These are phyloP conservation scores for Stentor coeruleus DNA, from an alignment of 73 alveolate species.

Conservation along the genomic window DNA sequence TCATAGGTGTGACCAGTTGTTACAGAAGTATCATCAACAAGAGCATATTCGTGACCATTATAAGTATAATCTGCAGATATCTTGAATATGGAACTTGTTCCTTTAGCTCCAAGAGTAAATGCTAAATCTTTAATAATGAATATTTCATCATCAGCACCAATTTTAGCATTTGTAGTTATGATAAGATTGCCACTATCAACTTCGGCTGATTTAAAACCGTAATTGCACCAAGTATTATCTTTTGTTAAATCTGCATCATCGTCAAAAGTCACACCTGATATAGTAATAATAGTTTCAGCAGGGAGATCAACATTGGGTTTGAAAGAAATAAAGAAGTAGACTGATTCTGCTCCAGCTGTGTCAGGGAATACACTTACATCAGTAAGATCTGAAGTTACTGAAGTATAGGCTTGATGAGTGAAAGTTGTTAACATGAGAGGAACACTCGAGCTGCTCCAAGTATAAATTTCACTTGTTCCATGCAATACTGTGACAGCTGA, in stretches of 20 bases:
- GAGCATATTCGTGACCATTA: too few species aligned
- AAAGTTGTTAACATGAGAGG: too few species aligned
- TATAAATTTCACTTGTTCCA: too few species aligned
- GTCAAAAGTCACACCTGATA: background rate
- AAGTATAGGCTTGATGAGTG: too few species aligned
- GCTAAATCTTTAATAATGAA: background rate
- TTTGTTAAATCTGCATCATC: background rate
- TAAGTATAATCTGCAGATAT: too few species aligned
- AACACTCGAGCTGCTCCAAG: too few species aligned
- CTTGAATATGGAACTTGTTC: too few species aligned
- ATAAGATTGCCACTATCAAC: background rate
- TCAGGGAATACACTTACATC: background rate
- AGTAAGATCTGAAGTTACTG: background rate
- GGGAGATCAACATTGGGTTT: background rate
- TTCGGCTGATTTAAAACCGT: background rate
- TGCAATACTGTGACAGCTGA: too few species aligned
- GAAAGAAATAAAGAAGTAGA: background rate
- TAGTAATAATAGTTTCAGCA: too few species aligned
- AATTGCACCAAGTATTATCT: slow-evolving; percentile 2
- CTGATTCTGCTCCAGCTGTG: background rate
- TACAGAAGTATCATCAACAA: too few species aligned
- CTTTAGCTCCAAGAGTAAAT: background rate
- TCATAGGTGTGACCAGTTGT: too few species aligned
- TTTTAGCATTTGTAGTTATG: background rate
- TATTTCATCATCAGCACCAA: background rate